A percentile compares a stretch with the other conserved stretches of the same genome.
These are phyloP conservation scores for Penicillium sp. DNA, from an alignment of 2,329 filamentous ascomycete species.

Conservation along the genomic window DNA sequence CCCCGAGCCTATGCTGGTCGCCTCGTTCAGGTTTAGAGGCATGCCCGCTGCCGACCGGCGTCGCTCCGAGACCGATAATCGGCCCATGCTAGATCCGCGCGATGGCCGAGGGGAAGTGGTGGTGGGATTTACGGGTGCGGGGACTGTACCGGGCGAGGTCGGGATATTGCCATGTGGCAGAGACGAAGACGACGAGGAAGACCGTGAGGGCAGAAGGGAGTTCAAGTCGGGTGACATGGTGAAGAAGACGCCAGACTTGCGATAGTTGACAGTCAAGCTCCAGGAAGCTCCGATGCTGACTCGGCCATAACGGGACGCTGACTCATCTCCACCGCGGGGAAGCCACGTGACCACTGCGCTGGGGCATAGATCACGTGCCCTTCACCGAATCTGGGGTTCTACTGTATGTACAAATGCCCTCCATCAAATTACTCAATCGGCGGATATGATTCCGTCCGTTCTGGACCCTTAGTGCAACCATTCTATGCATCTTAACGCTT, in stretches of 20 bases:
- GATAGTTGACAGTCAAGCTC: constrained; percentile 2
- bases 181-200: constrained; percentile 38
- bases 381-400: neutral
- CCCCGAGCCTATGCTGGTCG: constrained; percentile 16
- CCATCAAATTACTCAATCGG: neutral
- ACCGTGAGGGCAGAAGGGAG: constrained; percentile 59
- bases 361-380: neutral
- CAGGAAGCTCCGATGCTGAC: constrained; percentile 10
- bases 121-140: constrained; percentile 49
- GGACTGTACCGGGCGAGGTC: constrained; percentile 56
- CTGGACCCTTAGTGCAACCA: neutral
- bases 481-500: neutral
- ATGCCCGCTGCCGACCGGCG: constrained; percentile 42
- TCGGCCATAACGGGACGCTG: constrained; percentile 8
- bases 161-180: constrained; percentile 30
- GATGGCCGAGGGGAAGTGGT: constrained; percentile 46
- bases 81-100: constrained; percentile 32
- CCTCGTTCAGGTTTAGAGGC: constrained; percentile 40
- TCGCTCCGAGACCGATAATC: constrained; percentile 39
- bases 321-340: constrained; percentile 12
- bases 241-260: neutral
- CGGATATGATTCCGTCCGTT: neutral
- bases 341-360: constrained; percentile 2
- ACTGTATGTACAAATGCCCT: neutral
- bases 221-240: constrained; percentile 70